Conservation (phyloP, 345 rosid genomes). For the Rhizophora apiculata region DNA sequence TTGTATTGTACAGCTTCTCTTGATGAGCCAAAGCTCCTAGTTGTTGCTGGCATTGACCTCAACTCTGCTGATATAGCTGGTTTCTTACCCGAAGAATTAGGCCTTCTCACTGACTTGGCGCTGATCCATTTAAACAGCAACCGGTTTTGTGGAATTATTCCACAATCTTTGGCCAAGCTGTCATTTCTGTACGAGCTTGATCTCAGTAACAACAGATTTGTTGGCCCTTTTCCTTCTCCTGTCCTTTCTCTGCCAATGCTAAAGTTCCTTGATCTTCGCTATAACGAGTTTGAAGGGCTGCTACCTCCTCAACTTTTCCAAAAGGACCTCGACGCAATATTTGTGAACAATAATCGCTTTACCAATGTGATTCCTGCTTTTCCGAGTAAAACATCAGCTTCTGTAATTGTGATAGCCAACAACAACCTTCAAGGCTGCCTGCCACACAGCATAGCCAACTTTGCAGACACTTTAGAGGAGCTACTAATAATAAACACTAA, state of each 20-base stretch:
- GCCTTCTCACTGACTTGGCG: slow-evolving; percentile 69
- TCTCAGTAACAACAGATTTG: slow-evolving; percentile 83
- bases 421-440: slow-evolving; percentile 74
- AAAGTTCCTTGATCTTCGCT: slow-evolving; percentile 65
- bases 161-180: slow-evolving; percentile 54
- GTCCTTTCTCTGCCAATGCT: slow-evolving; percentile 68
- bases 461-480: slow-evolving; percentile 71
- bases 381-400: slow-evolving; percentile 43
- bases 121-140: slow-evolving; percentile 79
- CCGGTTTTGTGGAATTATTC: slow-evolving; percentile 84
- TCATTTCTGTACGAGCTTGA: slow-evolving; percentile 75
- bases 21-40: slow-evolving; percentile 43
- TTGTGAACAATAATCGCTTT: slow-evolving; percentile 67
- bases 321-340: slow-evolving; percentile 72
- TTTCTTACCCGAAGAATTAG: slow-evolving; percentile 65
- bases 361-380: slow-evolving; percentile 44
- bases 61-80: slow-evolving; percentile 76
- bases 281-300: slow-evolving; percentile 84
- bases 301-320: slow-evolving; percentile 64
- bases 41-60: slow-evolving; percentile 75
- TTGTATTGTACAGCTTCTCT: slow-evolving; percentile 56
- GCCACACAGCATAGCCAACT: slow-evolving; percentile 63
- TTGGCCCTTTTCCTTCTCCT: slow-evolving; percentile 66
- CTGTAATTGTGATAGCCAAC: slow-evolving; percentile 78
- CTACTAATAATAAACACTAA: slow-evolving; percentile 64